Percentiles rank a stretch among this genome's conserved stretches.
phyloP scores from a whole-genome alignment of 176 grass and related monocot species.

The Tillandsia fasciculata region DNA sequence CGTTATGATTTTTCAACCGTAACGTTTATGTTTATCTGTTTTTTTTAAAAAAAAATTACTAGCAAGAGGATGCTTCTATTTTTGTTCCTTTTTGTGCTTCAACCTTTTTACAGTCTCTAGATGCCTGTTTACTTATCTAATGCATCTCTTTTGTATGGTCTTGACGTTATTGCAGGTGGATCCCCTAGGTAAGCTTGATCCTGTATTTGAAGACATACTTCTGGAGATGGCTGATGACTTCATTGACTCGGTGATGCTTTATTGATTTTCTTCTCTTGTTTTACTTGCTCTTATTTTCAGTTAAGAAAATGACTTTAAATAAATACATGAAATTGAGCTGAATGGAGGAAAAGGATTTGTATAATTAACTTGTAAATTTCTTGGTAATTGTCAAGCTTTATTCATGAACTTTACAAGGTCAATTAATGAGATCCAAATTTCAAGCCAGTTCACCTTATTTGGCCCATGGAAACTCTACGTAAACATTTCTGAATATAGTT shows the following conservation, averaged over 20 bases:
- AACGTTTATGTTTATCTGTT: neutral
- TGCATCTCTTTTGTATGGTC: neutral
- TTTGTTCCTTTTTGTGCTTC: neutral
- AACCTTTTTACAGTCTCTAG: neutral
- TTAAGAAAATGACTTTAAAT: neutral
- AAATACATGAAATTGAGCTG: too few relatives aligned
- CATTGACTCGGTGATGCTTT: constrained; percentile 65
- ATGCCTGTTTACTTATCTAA: neutral
- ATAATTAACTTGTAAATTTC: neutral
- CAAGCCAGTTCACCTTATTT: too few relatives aligned
- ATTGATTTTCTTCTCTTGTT: constrained; percentile 7
- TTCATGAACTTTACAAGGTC: too few relatives aligned
- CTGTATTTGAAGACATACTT: constrained; percentile 72
- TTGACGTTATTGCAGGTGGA: constrained; percentile 45
- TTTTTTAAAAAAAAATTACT: neutral
- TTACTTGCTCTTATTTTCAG: neutral
- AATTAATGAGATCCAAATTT: too few relatives aligned
- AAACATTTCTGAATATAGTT: neutral
- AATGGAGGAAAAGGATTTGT: neutral
- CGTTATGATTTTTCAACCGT: constrained; percentile 13
- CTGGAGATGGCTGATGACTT: constrained; percentile 84
- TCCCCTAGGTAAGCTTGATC: constrained; percentile 57
- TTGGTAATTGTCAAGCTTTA: too few relatives aligned
- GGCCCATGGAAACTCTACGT: neutral
- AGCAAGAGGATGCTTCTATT: neutral